Percentiles rank a stretch among this genome's conserved stretches.
Evolutionary conservation across 768 basidiomycete genomes (phyloP).

Genomic region (Thelephora ganbajun): DNA sequence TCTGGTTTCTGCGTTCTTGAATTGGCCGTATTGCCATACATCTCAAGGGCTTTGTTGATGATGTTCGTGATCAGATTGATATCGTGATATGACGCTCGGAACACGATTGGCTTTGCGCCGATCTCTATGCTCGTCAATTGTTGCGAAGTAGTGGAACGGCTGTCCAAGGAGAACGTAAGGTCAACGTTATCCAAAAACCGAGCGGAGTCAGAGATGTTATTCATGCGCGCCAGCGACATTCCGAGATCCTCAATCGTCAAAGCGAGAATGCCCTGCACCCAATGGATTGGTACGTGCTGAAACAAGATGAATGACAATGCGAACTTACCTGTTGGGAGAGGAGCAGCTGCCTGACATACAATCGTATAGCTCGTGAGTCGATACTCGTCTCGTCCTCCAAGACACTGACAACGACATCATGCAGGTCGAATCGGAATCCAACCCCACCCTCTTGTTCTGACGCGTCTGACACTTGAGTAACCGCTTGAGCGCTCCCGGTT

Average conservation of each 20-base stretch:
- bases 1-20: constrained; percentile 7
- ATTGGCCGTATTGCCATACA: constrained; percentile 39
- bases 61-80: constrained; percentile 81
- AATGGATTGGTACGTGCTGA: background rate
- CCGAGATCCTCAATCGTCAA: constrained; percentile 71
- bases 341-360: constrained; percentile 74
- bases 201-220: constrained; percentile 59
- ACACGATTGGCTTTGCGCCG: constrained; percentile 68
- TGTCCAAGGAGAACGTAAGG: constrained; percentile 77
- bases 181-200: constrained; percentile 91
- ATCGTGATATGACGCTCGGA: constrained; percentile 92
- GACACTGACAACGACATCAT: constrained; percentile 79
- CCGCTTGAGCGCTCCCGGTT: background rate
- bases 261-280: constrained; percentile 57
- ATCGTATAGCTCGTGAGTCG: constrained; percentile 74
- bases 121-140: constrained; percentile 77
- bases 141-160: constrained; percentile 51
- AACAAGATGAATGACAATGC: background rate
- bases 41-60: constrained; percentile 71
- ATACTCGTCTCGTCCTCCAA: constrained; percentile 72
- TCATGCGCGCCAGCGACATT: constrained; percentile 91
- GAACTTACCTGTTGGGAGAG: constrained; percentile 74
- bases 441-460: constrained; percentile 13
- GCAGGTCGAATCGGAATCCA: constrained; percentile 75
- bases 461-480: background rate